Evolutionary conservation across 176 grass and related monocot genomes (phyloP), one percentile per base, ranked within the genome.

Genomic region (Carex myosuroides): DNA sequence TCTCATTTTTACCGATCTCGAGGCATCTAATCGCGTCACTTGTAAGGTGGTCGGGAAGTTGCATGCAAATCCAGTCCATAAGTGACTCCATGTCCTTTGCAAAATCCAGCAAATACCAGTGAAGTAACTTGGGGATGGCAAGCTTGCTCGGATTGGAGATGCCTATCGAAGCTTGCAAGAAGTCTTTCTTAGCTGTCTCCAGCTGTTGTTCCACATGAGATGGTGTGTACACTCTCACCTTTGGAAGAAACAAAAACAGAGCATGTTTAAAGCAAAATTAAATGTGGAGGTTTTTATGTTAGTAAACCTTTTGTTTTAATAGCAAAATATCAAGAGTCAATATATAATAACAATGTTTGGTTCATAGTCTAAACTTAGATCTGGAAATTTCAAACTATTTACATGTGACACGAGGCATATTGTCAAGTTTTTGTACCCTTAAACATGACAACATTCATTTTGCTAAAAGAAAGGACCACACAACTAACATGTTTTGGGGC

Each of bases 21-120:
- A 99, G 59, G 83, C 64, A 64, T 12, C 81, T 77, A 75, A 99
- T 50, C 63, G 93, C 93, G 30, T 1, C 18, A 37, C 82, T 83
- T 41, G 70, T 92, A 66, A 92, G 20, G 83, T 89, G 87, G 37
- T 46, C 16, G 1, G 93, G 97, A 29, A 99, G 83, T 84, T 99
- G 97, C 83, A 99, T 83, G 87, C 93, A 99, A 3, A 99, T 91
- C 97, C 97, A 99, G 81, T 96, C 97, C 93, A 99, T 94, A 79
- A 99, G 90, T n/a, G 97, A 94, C 54, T 92, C 93, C 73, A 96
- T 87, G 80, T 99, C 91, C 79, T 99, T 99, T 17, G 94, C 94
- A 54, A 97, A 97, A 60, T 97, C 94, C 4, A 90, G 88, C 21
- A 99, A 86, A 61, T 94, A 96, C 93, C 97, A 96, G 39, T 99